Base-by-base conservation (phyloP, 192 early-diverging fungal genomes). In the Coemansia sp. region DNA sequence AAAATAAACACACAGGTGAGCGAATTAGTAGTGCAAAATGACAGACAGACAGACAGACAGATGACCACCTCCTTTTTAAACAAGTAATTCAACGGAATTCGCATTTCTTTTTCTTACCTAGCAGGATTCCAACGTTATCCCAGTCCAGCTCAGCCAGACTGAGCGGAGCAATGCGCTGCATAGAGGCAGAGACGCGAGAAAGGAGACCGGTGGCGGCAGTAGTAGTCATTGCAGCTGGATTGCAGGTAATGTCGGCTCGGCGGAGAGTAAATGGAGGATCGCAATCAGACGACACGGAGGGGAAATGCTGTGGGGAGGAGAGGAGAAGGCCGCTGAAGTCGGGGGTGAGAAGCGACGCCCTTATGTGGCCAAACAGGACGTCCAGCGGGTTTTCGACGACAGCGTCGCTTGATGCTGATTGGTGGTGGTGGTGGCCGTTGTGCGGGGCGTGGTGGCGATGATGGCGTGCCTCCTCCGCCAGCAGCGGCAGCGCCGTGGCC, bases 101-200 rank as follows among this genome's bases (percentile, higher is more conserved):
- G 14, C 22, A 24, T 36, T 41, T 24, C 38, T 38, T 11, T 29
- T 67, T 29, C 77, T 74, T 79, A 79, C 77, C 77, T 20, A 83
- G 60, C 35, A 97, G 77, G 27, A 95, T 72, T n/a, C 97, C 96
- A 42, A 96, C 93, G 78, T 97, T 97, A 73, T 97, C 95, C 95
- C 95, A 97, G 11, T 88, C 78, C 15, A 80, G 70, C 49, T 90
- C 92, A 5, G 95, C 93, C 36, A 97, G 82, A 60, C 84, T 86
- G 45, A 94, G 74, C 29, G 95, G 95, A 60, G 94, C 94, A 62
- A 95, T 91, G 65, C 84, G 87, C 76, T 95, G 86, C 88, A 97
- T 89, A 60, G 87, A 84, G 19, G 73, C 73, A 5, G 73, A 76
- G n/a, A 82, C 76, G 39, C 75, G 72, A 67, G 59, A 41, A 36